A percentile compares a stretch with the other conserved stretches of the same genome.
Conservation (phyloP, 306 rosid genomes). For the Urtica urens region DNA sequence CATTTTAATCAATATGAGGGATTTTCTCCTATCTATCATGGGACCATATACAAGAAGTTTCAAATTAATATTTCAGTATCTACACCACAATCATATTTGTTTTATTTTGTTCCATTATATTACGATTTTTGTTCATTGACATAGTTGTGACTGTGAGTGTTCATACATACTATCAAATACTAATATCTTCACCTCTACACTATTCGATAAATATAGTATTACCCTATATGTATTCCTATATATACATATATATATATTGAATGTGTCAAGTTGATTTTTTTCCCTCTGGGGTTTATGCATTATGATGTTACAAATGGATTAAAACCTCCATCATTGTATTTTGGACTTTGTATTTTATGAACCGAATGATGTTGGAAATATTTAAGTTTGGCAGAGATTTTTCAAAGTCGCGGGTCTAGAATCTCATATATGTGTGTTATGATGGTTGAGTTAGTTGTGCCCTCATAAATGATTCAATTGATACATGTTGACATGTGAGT, state of each 20-base stretch:
- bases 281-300: too few relatives aligned
- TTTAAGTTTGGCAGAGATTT: background rate
- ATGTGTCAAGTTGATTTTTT: too few relatives aligned
- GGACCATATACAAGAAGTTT: conserved; percentile 15
- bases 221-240: too few relatives aligned
- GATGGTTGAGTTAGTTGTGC: background rate
- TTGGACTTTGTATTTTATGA: background rate
- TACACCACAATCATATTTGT: background rate
- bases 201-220: too few relatives aligned
- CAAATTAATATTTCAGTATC: conserved; percentile 10
- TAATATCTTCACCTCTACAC: too few relatives aligned
- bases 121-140: background rate
- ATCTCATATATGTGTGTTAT: too few relatives aligned
- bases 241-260: too few relatives aligned
- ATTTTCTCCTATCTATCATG: conserved; percentile 11
- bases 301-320: too few relatives aligned
- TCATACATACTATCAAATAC: too few relatives aligned
- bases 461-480: background rate
- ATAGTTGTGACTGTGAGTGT: background rate
- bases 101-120: background rate
- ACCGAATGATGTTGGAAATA: background rate
- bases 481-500: background rate
- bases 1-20: conserved; percentile 13
- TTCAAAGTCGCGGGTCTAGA: background rate
- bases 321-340: background rate